phyloP scores from a whole-genome alignment of 1,139 yeast species.

The Nakaseomyces nivariensis region DNA sequence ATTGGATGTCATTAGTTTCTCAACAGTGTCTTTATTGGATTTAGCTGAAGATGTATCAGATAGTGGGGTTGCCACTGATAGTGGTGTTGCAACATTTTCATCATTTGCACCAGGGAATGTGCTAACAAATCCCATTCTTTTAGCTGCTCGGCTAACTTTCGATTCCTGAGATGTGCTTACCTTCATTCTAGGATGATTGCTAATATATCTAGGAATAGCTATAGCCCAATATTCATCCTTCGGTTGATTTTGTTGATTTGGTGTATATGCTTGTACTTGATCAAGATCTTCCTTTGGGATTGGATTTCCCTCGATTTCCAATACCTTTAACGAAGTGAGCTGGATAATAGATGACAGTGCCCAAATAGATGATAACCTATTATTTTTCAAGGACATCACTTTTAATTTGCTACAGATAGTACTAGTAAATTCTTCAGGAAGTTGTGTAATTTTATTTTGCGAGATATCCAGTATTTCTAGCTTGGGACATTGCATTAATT shows the following conservation, averaged over 20 bases:
- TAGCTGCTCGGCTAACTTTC: conserved; percentile 43
- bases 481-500: conserved; percentile 34
- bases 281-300: conserved; percentile 50
- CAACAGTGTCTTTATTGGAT: background rate
- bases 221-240: conserved; percentile 27
- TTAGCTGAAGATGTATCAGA: conserved; percentile 1
- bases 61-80: background rate
- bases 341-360: conserved; percentile 44
- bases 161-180: conserved; percentile 3
- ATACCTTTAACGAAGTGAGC: conserved; percentile 46
- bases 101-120: conserved; percentile 19
- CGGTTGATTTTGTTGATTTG: conserved; percentile 13
- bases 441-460: conserved; percentile 39
- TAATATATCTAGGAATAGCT: conserved; percentile 24
- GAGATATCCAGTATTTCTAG: conserved; percentile 66
- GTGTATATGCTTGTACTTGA: conserved; percentile 37
- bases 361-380: conserved; percentile 49
- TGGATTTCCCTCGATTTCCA: conserved; percentile 68
- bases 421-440: conserved; percentile 36
- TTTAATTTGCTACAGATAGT: conserved; percentile 36
- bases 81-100: background rate
- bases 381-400: conserved; percentile 55
- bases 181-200: conserved; percentile 10
- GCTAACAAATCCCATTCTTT: conserved; percentile 61
- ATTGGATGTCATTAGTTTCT: background rate